phyloP scores from a whole-genome alignment of 257 asterid species.

The Petunia axillaris region DNA sequence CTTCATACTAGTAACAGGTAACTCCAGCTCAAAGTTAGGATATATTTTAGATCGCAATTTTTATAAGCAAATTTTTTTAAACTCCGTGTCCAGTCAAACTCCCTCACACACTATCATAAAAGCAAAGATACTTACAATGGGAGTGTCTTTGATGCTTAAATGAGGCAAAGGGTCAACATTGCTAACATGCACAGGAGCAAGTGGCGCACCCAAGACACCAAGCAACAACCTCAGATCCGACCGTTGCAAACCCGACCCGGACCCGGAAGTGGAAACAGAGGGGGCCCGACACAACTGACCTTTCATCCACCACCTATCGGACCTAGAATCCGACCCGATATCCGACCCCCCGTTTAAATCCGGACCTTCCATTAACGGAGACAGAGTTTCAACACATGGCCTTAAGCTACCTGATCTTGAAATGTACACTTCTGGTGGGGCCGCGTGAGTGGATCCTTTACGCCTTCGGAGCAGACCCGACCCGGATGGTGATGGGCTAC shows the following conservation, averaged over 20 bases:
- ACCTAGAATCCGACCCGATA: constrained; percentile 39
- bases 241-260: constrained; percentile 57
- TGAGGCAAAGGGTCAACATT: constrained; percentile 53
- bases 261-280: constrained; percentile 32
- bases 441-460: constrained; percentile 41
- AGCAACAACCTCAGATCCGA: constrained; percentile 82
- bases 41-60: too few species aligned
- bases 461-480: constrained; percentile 63
- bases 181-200: constrained; percentile 84
- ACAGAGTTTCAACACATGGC: constrained; percentile 53
- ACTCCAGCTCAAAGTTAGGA: too few species aligned
- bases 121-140: constrained; percentile 34
- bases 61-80: too few species aligned
- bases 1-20: too few species aligned
- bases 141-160: constrained; percentile 40
- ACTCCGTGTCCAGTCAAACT: too few species aligned
- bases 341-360: constrained; percentile 65
- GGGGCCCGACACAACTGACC: constrained; percentile 62
- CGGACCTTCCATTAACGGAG: constrained; percentile 74
- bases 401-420: constrained; percentile 71
- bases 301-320: constrained; percentile 53
- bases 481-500: constrained; percentile 67
- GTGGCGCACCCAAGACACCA: constrained; percentile 81
- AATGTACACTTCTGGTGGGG: constrained; percentile 52
- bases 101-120: too few species aligned